These are phyloP conservation scores for Chlamydomonas sp. DNA, from an alignment of 139 green algal species.

Conservation along the genomic window DNA sequence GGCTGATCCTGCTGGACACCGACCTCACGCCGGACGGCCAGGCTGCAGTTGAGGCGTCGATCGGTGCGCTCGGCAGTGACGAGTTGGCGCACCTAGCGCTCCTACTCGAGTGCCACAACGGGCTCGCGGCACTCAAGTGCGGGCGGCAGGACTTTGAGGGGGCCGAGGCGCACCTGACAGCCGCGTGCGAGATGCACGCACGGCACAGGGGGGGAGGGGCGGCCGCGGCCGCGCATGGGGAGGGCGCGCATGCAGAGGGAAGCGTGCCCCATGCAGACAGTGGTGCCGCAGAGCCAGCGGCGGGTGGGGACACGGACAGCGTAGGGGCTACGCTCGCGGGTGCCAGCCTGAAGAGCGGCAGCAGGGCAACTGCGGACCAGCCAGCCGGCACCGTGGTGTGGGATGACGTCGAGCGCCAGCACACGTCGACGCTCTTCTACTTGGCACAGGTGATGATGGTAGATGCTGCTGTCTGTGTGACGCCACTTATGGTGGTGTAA, in stretches of 20 bases:
- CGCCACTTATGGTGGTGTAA: too few species aligned
- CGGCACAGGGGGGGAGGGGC: not conserved
- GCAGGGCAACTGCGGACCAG: not conserved
- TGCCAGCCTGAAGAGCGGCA: not conserved
- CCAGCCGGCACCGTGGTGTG: slow-evolving; percentile 7
- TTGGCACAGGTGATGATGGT: slow-evolving; percentile 44
- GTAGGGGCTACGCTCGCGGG: too few species aligned
- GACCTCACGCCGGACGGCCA: slow-evolving; percentile 39
- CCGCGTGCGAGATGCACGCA: slow-evolving; percentile 23
- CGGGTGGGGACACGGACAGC: too few species aligned
- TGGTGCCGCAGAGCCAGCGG: not conserved
- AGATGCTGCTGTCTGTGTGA: too few species aligned
- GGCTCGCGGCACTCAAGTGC: slow-evolving; percentile 36
- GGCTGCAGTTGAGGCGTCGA: not conserved
- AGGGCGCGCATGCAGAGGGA: not conserved
- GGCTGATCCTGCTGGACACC: slow-evolving; percentile 44
- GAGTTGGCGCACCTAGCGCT: not conserved
- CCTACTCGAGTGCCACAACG: slow-evolving; percentile 36
- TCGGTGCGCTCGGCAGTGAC: slow-evolving; percentile 17
- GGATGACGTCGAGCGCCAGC: slow-evolving; percentile 25
- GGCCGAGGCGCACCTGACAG: slow-evolving; percentile 21
- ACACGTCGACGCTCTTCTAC: slow-evolving; percentile 48
- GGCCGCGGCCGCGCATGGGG: not conserved
- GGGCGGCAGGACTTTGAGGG: slow-evolving; percentile 3
- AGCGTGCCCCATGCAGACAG: not conserved